These are phyloP conservation scores for Cytospora schulzeri DNA, from an alignment of 2,329 filamentous ascomycete genomes.

Conservation along the genomic window DNA sequence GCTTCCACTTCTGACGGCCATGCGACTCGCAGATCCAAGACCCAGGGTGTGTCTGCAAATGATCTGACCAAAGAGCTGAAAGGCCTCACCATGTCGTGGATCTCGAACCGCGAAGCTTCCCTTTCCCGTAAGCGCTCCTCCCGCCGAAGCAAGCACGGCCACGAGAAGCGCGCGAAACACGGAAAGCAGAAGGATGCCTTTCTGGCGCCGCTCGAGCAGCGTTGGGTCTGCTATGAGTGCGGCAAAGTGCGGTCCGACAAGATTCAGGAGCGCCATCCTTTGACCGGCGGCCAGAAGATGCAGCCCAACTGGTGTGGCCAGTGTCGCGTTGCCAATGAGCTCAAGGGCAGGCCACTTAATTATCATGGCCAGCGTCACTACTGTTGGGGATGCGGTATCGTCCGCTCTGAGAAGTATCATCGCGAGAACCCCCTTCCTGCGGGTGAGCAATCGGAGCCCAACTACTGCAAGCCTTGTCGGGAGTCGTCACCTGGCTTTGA, in stretches of 20 bases:
- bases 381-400: conserved; percentile 27
- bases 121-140: conserved; percentile 7
- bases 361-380: conserved; percentile 25
- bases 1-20: background rate
- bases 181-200: conserved; percentile 21
- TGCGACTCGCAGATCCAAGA: conserved; percentile 8
- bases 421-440: conserved; percentile 18
- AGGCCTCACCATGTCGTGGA: conserved; percentile 7
- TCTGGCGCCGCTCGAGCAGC: conserved; percentile 21
- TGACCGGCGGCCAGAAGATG: conserved; percentile 37
- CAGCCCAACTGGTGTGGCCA: conserved; percentile 40
- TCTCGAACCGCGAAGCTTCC: conserved; percentile 4
- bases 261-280: conserved; percentile 41
- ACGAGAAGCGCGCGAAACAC: conserved; percentile 24
- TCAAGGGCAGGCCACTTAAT: conserved; percentile 7
- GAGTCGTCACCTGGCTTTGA: conserved; percentile 21
- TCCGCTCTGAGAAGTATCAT: conserved; percentile 26
- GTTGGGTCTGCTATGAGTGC: conserved; percentile 47
- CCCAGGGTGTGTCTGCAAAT: background rate
- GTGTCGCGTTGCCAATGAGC: conserved; percentile 35
- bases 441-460: conserved; percentile 15
- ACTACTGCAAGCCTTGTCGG: conserved; percentile 27
- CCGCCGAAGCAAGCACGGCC: conserved; percentile 21
- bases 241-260: conserved; percentile 43
- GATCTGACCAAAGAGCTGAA: conserved; percentile 18